phyloP scores from a whole-genome alignment of 345 rosid species.

The Eucalyptus leucophloia region DNA sequence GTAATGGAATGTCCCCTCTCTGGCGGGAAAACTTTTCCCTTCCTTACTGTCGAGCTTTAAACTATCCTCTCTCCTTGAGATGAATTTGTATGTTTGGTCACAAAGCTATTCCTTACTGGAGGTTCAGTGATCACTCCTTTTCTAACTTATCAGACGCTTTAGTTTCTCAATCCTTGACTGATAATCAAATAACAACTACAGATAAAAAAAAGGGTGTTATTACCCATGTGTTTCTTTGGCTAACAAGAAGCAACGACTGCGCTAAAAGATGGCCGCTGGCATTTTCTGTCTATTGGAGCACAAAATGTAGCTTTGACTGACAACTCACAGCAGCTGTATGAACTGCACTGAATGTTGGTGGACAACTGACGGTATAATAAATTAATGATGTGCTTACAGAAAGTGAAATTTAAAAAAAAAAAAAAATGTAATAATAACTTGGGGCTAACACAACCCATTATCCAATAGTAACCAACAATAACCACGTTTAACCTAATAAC shows the following conservation, averaged over 20 bases:
- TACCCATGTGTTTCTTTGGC: background rate
- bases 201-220: background rate
- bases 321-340: background rate
- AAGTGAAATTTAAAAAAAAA: too few species aligned
- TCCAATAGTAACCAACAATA: background rate
- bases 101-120: background rate
- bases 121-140: background rate
- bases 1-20: background rate
- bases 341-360: background rate
- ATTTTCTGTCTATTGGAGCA: background rate
- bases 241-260: background rate
- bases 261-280: background rate
- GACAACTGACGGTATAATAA: rapidly evolving
- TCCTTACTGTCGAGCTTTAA: background rate
- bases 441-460: background rate
- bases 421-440: background rate
- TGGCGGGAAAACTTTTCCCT: background rate
- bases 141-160: background rate
- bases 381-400: background rate
- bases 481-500: background rate
- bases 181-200: background rate
- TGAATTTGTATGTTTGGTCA: background rate
- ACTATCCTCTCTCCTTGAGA: background rate
- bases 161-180: background rate
- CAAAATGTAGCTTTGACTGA: background rate